A percentile compares a stretch with the other conserved stretches of the same genome.
These are phyloP conservation scores for Aspergillus viridinutans DNA, from an alignment of 2,329 filamentous ascomycete genomes.

Conservation along the genomic window DNA sequence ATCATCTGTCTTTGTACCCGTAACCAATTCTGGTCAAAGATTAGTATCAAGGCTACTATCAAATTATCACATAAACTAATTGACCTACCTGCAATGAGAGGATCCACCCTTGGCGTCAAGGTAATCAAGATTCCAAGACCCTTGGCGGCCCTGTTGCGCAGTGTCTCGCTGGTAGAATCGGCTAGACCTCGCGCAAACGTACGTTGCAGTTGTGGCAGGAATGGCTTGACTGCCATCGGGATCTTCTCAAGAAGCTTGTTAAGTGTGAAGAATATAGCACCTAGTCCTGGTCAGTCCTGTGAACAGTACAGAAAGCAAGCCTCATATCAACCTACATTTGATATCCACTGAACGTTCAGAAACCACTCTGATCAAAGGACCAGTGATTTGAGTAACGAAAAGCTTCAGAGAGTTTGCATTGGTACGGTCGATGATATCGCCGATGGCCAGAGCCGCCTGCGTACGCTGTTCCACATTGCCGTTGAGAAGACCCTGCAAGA, in stretches of 20 bases:
- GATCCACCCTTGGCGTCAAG: slow-evolving; percentile 90
- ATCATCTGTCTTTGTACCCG: slow-evolving; percentile 89
- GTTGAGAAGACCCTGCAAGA: slow-evolving; percentile 96
- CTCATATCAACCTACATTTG: slow-evolving; percentile 51
- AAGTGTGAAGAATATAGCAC: slow-evolving; percentile 86
- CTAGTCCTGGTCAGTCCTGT: slow-evolving; percentile 34
- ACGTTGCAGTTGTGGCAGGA: slow-evolving; percentile 90
- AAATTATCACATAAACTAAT: neutral
- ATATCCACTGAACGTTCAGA: slow-evolving; percentile 95
- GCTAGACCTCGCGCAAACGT: slow-evolving; percentile 96
- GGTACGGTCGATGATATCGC: slow-evolving; percentile 91
- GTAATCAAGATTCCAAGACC: slow-evolving; percentile 94
- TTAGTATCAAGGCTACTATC: slow-evolving; percentile 8
- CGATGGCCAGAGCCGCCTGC: slow-evolving; percentile 86
- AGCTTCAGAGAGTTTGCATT: slow-evolving; percentile 83
- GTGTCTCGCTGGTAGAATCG: slow-evolving; percentile 82
- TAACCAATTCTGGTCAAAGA: slow-evolving; percentile 67
- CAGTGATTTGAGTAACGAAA: slow-evolving; percentile 96
- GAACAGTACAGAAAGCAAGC: neutral
- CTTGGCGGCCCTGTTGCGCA: slow-evolving; percentile 85
- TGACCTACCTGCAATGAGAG: slow-evolving; percentile 63
- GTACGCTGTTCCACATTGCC: slow-evolving; percentile 88
- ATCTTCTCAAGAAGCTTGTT: slow-evolving; percentile 98
- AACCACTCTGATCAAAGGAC: slow-evolving; percentile 93
- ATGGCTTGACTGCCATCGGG: slow-evolving; percentile 89